Conservation (phyloP, 106 monocot species). For the Acanthochlamys bracteata region DNA sequence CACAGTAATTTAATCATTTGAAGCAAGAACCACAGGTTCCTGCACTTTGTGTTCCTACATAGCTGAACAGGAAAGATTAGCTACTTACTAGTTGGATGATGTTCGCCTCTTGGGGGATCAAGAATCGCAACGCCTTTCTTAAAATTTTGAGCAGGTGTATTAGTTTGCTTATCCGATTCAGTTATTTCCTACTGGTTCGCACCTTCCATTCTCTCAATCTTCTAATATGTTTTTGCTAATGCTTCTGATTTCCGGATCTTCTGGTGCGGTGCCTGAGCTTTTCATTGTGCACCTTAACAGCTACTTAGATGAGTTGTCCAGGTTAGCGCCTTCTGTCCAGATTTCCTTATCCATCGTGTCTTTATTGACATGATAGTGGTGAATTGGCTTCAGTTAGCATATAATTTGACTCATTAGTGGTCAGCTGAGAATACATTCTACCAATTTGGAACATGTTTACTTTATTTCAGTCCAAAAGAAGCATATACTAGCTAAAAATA, state of each 20-base stretch:
- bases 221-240: not conserved
- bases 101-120: constrained; percentile 88
- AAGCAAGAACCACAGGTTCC: not conserved
- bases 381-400: too few species aligned
- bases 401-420: too few species aligned
- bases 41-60: not conserved
- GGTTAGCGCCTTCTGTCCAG: constrained; percentile 3
- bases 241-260: constrained; percentile 2
- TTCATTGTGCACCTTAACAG: constrained; percentile 10
- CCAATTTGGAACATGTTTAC: not conserved
- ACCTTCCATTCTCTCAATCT: not conserved
- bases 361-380: too few species aligned
- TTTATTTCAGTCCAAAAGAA: not conserved
- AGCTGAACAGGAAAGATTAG: not conserved
- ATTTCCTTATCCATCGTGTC: too few species aligned
- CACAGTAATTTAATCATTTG: not conserved
- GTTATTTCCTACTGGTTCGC: constrained; percentile 1
- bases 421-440: not conserved
- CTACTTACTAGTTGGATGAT: constrained; percentile 79
- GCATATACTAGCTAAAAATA: not conserved
- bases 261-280: not conserved
- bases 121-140: constrained; percentile 87
- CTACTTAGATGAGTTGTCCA: not conserved
- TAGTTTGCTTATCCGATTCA: constrained; percentile 10
- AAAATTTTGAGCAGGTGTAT: constrained; percentile 24